phyloP scores from a whole-genome alignment of 2,329 filamentous ascomycete species.

The Aspergillus chevalieri region DNA sequence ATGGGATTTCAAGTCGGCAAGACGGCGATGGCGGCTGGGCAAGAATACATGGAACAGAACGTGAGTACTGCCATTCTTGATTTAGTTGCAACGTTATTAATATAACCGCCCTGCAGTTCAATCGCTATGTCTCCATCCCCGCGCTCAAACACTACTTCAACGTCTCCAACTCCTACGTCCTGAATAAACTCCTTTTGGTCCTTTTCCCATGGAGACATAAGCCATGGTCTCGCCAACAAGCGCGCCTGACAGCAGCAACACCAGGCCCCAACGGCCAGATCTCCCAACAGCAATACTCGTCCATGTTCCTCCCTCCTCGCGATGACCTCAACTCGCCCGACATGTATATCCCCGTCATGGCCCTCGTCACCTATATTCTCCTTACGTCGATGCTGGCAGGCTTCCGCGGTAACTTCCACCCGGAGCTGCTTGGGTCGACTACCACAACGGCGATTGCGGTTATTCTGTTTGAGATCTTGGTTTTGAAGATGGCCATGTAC shows the following conservation, averaged over 20 bases:
- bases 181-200: conserved; percentile 87
- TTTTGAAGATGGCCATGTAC: conserved; percentile 87
- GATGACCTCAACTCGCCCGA: conserved; percentile 97
- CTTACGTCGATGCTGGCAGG: conserved; percentile 86
- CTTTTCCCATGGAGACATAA: conserved; percentile 97
- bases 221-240: conserved; percentile 90
- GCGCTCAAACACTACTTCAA: conserved; percentile 99
- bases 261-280: conserved; percentile 54
- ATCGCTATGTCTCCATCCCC: conserved; percentile 82
- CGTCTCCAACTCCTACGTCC: conserved; percentile 93
- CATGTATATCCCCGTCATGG: conserved; percentile 99
- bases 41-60: conserved; percentile 93
- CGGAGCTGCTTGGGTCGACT: conserved; percentile 84
- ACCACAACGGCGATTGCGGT: conserved; percentile 78
- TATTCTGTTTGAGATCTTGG: conserved; percentile 80
- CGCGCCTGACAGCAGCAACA: conserved; percentile 40
- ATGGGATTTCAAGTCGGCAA: conserved; percentile 92
- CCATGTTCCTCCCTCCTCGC: conserved; percentile 74
- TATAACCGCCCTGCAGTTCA: conserved; percentile 46
- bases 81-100: no score
- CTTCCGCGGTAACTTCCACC: conserved; percentile 83
- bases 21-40: conserved; percentile 81
- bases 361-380: conserved; percentile 93
- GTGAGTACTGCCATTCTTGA: conserved; percentile 47
- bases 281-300: conserved; percentile 50